Conservation (phyloP, 179 eudicot genomes). For the Silene vulgaris region DNA sequence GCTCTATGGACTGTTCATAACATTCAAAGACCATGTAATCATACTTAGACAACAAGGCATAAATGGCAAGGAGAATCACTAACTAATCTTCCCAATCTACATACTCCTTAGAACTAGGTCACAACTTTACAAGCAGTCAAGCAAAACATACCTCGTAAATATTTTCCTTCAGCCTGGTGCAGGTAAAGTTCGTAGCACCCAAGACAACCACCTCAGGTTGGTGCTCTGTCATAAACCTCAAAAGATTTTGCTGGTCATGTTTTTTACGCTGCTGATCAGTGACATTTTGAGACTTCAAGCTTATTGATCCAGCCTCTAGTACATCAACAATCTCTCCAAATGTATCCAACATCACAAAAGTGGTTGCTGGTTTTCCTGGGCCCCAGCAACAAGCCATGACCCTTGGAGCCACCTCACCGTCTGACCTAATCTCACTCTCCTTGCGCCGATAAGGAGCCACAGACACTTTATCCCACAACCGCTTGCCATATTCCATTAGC, state of each 20-base stretch:
- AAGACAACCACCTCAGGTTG: constrained; percentile 89
- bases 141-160: constrained; percentile 68
- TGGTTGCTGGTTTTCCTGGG: constrained; percentile 83
- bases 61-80: not conserved
- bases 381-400: constrained; percentile 99
- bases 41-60: not conserved
- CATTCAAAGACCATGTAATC: constrained; percentile 4
- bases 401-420: constrained; percentile 89
- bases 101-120: not conserved
- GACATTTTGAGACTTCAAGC: constrained; percentile 57
- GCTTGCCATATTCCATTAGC: constrained; percentile 70
- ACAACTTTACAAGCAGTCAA: not conserved
- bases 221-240: constrained; percentile 87
- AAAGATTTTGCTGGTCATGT: constrained; percentile 75
- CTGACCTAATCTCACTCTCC: constrained; percentile 57
- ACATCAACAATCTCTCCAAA: constrained; percentile 88
- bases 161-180: constrained; percentile 80
- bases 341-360: constrained; percentile 96
- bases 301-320: constrained; percentile 69
- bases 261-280: constrained; percentile 85
- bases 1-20: not conserved
- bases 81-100: not conserved
- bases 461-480: constrained; percentile 77
- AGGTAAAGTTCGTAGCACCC: constrained; percentile 85
- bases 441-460: constrained; percentile 88